Base-by-base conservation (phyloP, 2,329 filamentous ascomycete species). In the Pseudogymnoascus sp. region DNA sequence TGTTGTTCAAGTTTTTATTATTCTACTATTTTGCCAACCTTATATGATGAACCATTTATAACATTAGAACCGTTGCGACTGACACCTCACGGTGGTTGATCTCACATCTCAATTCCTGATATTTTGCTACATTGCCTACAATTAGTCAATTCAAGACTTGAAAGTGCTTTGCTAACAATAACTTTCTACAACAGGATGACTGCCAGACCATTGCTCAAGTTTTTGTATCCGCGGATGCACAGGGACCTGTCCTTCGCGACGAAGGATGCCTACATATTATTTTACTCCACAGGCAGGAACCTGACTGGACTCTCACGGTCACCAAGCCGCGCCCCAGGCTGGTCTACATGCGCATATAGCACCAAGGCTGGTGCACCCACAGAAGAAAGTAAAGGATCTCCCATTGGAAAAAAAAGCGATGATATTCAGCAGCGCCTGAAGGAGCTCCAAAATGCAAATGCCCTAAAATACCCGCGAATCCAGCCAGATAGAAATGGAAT, bases 21-120 rank as follows among this genome's bases (percentile, higher is more conserved):
- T 47, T 39, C 18, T 29, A 37, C 37, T 34, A 3, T 51, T 14
- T 14, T 11, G 21, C 21, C 8, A 16, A 54, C 47, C n/a, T 29
- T 21, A 64, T 65, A 77, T 82, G 80, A 83, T 83, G 80, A 82
- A 75, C 75, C 72, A 73, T 72, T 75, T 77, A 74, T 77, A 75
- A 78, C 73, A 71, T 77, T 77, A 82, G 80, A 83, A 83, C 80
- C 80, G 80, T 81, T 83, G 80, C 81, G 79, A 82, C 77, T 83
- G 80, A 83, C 78, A 78, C 75, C 76, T 75, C 69, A 68, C 68
- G 77, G 75, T 79, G 79, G 73, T 75, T 83, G 80, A 83, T 81
- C 78, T 74, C 81, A 76, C 74, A 76, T 75, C 78, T 77, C 79
- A 77, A 77, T 72, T 77, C 78, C 79, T 81, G 78, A 80, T 63